A percentile compares a stretch with the other conserved stretches of the same genome.
Evolutionary conservation across 2,329 filamentous ascomycete genomes (phyloP).

Genomic region (Nothopassalora personata): DNA sequence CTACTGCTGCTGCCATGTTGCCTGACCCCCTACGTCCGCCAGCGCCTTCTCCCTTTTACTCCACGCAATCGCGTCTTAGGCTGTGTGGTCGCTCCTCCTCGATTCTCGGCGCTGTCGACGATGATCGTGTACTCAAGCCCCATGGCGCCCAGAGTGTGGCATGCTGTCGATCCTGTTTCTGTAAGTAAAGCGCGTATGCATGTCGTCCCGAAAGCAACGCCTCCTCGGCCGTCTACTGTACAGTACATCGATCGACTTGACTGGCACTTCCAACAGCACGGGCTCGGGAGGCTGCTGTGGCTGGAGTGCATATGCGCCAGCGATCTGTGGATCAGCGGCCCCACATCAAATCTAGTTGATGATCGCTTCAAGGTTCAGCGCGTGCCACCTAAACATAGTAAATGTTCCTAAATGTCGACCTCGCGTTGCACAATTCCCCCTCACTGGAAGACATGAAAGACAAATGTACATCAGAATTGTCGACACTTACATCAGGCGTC

Average conservation of each 20-base stretch:
- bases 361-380: neutral
- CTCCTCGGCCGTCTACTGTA: neutral
- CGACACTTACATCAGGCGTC: neutral
- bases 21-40: neutral
- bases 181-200: neutral
- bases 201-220: neutral
- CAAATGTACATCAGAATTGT: neutral
- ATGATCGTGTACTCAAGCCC: neutral
- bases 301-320: neutral
- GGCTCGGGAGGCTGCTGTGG: neutral
- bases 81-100: neutral
- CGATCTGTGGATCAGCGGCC: neutral
- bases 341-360: neutral
- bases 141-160: neutral
- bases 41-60: neutral
- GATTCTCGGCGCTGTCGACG: neutral
- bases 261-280: neutral
- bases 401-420: neutral
- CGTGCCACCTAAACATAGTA: neutral
- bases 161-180: neutral
- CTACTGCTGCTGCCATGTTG: slow-evolving; percentile 1
- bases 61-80: neutral
- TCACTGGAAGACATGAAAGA: neutral
- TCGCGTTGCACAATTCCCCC: neutral
- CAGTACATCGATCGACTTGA: neutral